Evolutionary conservation across 2,329 filamentous ascomycete genomes (phyloP), one percentile per base, ranked within the genome.

Genomic region (Epichloe sibirici): DNA sequence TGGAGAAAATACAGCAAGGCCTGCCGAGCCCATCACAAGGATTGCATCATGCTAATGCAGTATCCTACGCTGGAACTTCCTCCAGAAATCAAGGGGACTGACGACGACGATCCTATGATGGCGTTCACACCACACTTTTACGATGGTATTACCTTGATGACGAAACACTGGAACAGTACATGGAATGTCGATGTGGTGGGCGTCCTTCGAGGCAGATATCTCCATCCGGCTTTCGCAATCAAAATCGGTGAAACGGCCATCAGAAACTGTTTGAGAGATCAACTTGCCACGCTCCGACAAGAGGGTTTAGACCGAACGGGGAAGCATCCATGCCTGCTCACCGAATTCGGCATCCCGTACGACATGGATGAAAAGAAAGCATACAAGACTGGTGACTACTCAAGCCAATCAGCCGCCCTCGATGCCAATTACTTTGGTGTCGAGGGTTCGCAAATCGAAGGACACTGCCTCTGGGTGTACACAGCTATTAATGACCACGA

Each of bases 161-260:
- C 89, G 12, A 98, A 98, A 71, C 95, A 95, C 67, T 98, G 93
- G 93, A 98, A 97, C 65, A 86, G 90, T 40, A 83, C 86, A 15
- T 98, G 93, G 86, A 98, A 98, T 60, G 86, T 98, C 7, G 93
- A 98, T 65, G 88, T 98, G 4, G 82, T 98, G 49, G 93, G 93
- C 2, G 81, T 98, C 13, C 74, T 98, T 44, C 85, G 93, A 45
- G 93, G 93, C 12, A 85, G 85, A 58, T 98, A 98, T 63, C 75
- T 87, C 58, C 86, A 85, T 23, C 93, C 93, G 12, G 88, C 88
- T 0, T 91, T 98, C 64, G 93, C 89, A 3, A 85, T 98, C 65
- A 93, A 90, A 63, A 75, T 98, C 46, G 93, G 93, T 47, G 91
- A 97, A 71, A 87, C 83, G 3, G 91, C 93, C 0, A 97, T 98